Evolutionary conservation across 768 basidiomycete genomes (phyloP).

Genomic region (Peribolospora baueri): DNA sequence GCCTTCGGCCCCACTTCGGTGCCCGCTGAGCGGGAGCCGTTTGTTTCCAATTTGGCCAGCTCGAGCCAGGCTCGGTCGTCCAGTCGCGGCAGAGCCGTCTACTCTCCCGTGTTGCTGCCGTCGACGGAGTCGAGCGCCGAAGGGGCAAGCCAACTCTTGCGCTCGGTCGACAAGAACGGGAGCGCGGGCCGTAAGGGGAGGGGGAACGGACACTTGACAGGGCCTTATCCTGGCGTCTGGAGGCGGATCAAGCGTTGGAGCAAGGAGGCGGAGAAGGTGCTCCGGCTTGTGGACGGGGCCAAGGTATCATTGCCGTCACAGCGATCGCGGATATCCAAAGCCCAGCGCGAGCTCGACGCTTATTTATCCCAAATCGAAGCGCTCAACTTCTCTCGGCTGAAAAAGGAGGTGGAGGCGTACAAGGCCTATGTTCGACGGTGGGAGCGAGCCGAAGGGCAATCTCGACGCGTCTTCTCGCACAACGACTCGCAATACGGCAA

Average conservation of each 20-base stretch:
- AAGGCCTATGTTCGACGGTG: constrained; percentile 29
- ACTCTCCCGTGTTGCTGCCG: no score
- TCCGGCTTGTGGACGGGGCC: constrained; percentile 25
- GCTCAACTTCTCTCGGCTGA: constrained; percentile 12
- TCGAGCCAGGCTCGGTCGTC: not conserved
- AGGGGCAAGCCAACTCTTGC: not conserved
- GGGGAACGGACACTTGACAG: constrained; percentile 16
- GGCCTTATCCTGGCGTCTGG: constrained; percentile 26
- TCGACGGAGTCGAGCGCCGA: not conserved
- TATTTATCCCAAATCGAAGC: not conserved
- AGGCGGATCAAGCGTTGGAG: constrained; percentile 53
- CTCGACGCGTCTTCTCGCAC: constrained; percentile 40
- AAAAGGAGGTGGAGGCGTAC: constrained; percentile 15
- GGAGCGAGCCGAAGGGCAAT: constrained; percentile 35
- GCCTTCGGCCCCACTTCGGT: not conserved
- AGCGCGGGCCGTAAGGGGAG: constrained; percentile 20
- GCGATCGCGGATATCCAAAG: constrained; percentile 9
- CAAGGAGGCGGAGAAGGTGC: constrained; percentile 42
- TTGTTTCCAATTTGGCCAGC: not conserved
- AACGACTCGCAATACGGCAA: constrained; percentile 96
- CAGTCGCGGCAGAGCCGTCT: not conserved
- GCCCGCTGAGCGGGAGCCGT: not conserved
- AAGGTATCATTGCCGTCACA: constrained; percentile 23
- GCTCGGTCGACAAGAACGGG: not conserved
- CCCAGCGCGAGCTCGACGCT: not conserved